Evolutionary conservation across 1,284 basidiomycete species (phyloP).

Genomic region (Xerocomus minutiporus): DNA sequence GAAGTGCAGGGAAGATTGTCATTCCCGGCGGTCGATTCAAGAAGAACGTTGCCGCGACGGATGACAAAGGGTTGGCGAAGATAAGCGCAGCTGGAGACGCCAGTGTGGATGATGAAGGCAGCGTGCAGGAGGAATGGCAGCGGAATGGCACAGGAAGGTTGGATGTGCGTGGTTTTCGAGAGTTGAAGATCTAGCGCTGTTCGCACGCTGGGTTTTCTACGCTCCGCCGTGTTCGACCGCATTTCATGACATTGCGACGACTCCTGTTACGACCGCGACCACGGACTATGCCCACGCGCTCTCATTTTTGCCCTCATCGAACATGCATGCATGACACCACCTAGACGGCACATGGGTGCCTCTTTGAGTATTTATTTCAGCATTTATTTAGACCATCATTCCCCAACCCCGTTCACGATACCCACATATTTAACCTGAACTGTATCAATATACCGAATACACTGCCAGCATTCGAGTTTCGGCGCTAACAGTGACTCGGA

Average conservation of each 20-base stretch:
- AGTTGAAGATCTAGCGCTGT: constrained; percentile 62
- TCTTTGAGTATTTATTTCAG: constrained; percentile 22
- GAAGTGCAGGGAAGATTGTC: constrained; percentile 48
- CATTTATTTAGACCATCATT: constrained; percentile 31
- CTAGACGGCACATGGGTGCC: constrained; percentile 3
- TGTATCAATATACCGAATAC: constrained; percentile 30
- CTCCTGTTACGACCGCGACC: neutral
- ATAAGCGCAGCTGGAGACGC: constrained; percentile 21
- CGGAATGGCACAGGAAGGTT: constrained; percentile 69
- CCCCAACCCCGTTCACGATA: constrained; percentile 18
- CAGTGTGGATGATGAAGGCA: constrained; percentile 30
- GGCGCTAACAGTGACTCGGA: neutral
- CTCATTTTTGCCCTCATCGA: neutral
- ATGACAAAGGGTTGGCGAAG: constrained; percentile 30
- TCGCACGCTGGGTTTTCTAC: constrained; percentile 1
- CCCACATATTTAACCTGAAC: constrained; percentile 23
- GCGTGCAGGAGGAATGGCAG: constrained; percentile 55
- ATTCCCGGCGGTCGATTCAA: constrained; percentile 54
- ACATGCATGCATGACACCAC: constrained; percentile 7
- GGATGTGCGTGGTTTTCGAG: constrained; percentile 75
- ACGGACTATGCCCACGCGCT: constrained; percentile 2
- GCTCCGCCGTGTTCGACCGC: neutral
- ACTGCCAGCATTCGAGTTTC: neutral
- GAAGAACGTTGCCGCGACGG: constrained; percentile 18
- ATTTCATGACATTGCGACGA: constrained; percentile 7